Base-by-base conservation (phyloP, 2,329 filamentous ascomycete species). In the Thelonectria discophora region DNA sequence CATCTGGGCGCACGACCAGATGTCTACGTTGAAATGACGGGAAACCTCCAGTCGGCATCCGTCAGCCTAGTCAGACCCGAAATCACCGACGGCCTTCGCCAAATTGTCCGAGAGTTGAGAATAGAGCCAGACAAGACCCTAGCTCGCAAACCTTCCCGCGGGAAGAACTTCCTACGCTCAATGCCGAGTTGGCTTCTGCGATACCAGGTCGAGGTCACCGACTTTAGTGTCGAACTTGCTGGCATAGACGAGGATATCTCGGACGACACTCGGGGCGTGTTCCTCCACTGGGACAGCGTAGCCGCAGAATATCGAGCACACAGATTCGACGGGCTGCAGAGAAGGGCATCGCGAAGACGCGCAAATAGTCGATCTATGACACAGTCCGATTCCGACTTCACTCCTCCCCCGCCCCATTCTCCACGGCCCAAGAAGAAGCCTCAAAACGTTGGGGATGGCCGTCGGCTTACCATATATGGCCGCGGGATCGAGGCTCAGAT, bases 51-150 rank as follows among this genome's bases (percentile, higher is more conserved):
- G 73, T 96, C 93, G 0, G 94, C 96, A 67, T 92, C 92, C 1
- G 84, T 97, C 50, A 95, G 93, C 72, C 90, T 99, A 82, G 89
- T 97, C 9, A 89, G 94, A 20, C 90, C 92, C 6, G 95, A 99
- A 73, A 97, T 99, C 60, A 95, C 90, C 55, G 91, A 96, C 72
- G 96, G 95, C 20, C 84, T 99, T 32, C 91, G 92, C 21, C 93
- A 98, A 74, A 97, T 99, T 64, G 88, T 97, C 13, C 87, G 88
- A 43, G 93, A 98, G 72, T 83, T 97, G 54, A 87, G 90, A 46
- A 87, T 87, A 30, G 88, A 90, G 65, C 85, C 88, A 3, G 76
- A 77, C n/a, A 89, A 86, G 73, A 80, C 84, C 39, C 76, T 75
- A 4, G 75, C 75, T 40, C 79, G 80, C n/a, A 83, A 79, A 58